These are phyloP conservation scores for Xerocomellus chrysenteron DNA, from an alignment of 768 basidiomycete genomes.

Conservation along the genomic window DNA sequence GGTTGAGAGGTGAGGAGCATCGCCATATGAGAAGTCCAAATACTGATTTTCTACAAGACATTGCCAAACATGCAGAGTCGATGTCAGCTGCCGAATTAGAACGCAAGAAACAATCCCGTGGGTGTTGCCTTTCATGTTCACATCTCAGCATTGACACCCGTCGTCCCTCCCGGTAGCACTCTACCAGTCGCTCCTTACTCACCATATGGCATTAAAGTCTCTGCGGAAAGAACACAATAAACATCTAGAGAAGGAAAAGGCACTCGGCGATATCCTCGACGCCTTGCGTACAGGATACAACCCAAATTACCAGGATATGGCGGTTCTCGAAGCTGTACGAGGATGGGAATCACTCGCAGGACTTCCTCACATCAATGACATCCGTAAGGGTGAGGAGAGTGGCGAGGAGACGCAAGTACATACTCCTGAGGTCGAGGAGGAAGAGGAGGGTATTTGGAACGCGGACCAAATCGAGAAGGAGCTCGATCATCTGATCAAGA, in stretches of 20 bases:
- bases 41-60: slow-evolving; percentile 45
- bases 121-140: slow-evolving; percentile 27
- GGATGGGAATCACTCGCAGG: slow-evolving; percentile 83
- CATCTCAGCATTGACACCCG: not conserved
- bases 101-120: slow-evolving; percentile 84
- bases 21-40: not conserved
- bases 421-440: slow-evolving; percentile 32
- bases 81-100: slow-evolving; percentile 79
- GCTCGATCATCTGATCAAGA: slow-evolving; percentile 53
- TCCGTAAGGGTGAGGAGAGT: slow-evolving; percentile 47
- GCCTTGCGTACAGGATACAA: slow-evolving; percentile 86
- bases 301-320: slow-evolving; percentile 99
- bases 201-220: slow-evolving; percentile 73
- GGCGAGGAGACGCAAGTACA: slow-evolving; percentile 31
- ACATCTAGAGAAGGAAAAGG: slow-evolving; percentile 70
- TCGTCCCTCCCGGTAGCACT: slow-evolving; percentile 53
- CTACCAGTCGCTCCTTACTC: slow-evolving; percentile 69
- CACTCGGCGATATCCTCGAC: slow-evolving; percentile 80
- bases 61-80: slow-evolving; percentile 76
- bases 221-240: slow-evolving; percentile 71
- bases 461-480: slow-evolving; percentile 56
- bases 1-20: slow-evolving; percentile 58
- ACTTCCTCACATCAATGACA: slow-evolving; percentile 70
- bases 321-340: slow-evolving; percentile 92
- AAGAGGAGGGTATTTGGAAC: slow-evolving; percentile 60